phyloP scores from a whole-genome alignment of 1,284 basidiomycete species.

The Trichosporon ovoides region DNA sequence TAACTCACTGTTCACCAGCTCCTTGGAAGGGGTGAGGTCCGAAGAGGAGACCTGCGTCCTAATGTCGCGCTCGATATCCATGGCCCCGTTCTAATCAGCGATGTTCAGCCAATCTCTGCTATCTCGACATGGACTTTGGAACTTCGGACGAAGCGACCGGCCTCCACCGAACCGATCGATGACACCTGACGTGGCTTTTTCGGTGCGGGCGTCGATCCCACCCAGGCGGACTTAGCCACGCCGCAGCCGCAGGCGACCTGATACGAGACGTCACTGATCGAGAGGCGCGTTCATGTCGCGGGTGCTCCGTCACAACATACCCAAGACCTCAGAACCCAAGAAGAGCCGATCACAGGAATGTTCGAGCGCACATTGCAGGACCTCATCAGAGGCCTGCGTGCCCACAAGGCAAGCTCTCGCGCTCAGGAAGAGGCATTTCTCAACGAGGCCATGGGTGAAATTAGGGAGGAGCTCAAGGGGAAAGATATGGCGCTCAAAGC shows the following conservation, averaged over 20 bases:
- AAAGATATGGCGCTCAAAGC: conserved; percentile 98
- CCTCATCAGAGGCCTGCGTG: conserved; percentile 80
- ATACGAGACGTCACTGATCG: conserved; percentile 4
- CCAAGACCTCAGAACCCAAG: background rate
- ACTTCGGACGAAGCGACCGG: conserved; percentile 4
- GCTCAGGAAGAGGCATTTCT: conserved; percentile 51
- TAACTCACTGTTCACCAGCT: conserved; percentile 39
- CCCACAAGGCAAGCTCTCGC: conserved; percentile 48
- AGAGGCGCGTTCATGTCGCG: background rate
- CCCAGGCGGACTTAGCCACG: background rate
- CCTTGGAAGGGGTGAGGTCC: conserved; percentile 36
- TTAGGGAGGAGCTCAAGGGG: conserved; percentile 79
- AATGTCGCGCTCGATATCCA: conserved; percentile 43
- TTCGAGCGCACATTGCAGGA: conserved; percentile 91
- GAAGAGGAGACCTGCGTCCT: conserved; percentile 42
- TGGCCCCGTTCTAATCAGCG: conserved; percentile 10
- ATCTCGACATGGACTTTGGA: background rate
- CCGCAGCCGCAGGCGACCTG: background rate
- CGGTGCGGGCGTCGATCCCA: too few species aligned
- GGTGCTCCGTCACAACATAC: background rate
- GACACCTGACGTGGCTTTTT: conserved; percentile 1
- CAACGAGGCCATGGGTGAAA: conserved; percentile 58
- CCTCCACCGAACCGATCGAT: conserved; percentile 1
- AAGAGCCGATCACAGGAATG: conserved; percentile 52
- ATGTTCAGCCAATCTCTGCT: background rate